A percentile compares a stretch with the other conserved stretches of the same genome.
Conservation (phyloP, 768 basidiomycete species). For the Neoboletus brunneissimus region DNA sequence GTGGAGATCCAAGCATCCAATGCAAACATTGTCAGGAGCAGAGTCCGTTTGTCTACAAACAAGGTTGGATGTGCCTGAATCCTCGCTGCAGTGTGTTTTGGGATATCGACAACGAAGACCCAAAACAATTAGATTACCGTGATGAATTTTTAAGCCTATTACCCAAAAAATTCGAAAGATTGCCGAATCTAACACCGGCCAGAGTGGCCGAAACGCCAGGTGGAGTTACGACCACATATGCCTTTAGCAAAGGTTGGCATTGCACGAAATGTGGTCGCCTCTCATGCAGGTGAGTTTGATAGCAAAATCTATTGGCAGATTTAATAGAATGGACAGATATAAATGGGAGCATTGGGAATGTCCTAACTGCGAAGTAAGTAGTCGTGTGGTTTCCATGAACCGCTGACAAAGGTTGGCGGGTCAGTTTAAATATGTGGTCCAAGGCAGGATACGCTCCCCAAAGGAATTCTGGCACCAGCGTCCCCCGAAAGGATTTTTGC, state of each 20-base stretch:
- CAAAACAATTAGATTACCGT: slow-evolving; percentile 45
- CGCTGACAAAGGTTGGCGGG: neutral
- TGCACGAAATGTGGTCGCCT: slow-evolving; percentile 68
- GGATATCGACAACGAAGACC: slow-evolving; percentile 33
- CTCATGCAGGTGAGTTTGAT: slow-evolving; percentile 58
- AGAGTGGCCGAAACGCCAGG: slow-evolving; percentile 28
- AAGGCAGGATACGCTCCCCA: slow-evolving; percentile 25
- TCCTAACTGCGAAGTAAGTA: slow-evolving; percentile 51
- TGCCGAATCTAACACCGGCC: slow-evolving; percentile 41
- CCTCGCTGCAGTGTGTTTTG: slow-evolving; percentile 59
- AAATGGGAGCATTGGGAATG: slow-evolving; percentile 81
- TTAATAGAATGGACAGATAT: slow-evolving; percentile 39
- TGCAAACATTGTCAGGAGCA: slow-evolving; percentile 44
- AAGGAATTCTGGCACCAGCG: slow-evolving; percentile 40
- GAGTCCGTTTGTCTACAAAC: slow-evolving; percentile 53
- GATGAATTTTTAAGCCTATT: slow-evolving; percentile 43
- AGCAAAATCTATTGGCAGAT: neutral
- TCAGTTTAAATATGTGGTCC: slow-evolving; percentile 17
- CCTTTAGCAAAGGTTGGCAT: slow-evolving; percentile 66
- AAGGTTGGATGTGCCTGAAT: slow-evolving; percentile 63
- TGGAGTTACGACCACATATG: slow-evolving; percentile 49
- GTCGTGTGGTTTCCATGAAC: neutral
- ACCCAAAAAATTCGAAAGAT: slow-evolving; percentile 27
- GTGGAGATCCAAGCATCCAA: neutral
- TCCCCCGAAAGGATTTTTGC: slow-evolving; percentile 22